Conservation (phyloP, 2,329 filamentous ascomycete genomes). For the Botrytis cinerea region DNA sequence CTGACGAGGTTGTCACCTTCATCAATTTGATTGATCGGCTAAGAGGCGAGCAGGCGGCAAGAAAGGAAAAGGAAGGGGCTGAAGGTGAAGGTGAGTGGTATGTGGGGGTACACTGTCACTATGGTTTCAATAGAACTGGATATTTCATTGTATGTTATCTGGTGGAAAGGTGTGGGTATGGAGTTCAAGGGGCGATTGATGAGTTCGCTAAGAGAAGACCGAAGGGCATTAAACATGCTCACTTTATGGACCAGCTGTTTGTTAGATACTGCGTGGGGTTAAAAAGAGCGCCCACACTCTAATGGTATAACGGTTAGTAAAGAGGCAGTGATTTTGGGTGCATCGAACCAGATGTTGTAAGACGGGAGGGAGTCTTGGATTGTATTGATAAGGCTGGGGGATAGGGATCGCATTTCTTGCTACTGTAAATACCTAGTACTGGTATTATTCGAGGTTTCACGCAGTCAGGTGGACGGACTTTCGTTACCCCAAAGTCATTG, state of each 20-base stretch:
- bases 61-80: constrained; percentile 47
- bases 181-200: constrained; percentile 75
- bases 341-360: not conserved
- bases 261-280: constrained; percentile 65
- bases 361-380: not conserved
- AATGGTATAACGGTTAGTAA: constrained; percentile 21
- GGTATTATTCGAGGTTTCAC: not conserved
- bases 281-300: constrained; percentile 39
- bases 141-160: constrained; percentile 90
- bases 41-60: constrained; percentile 54
- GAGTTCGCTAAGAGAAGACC: constrained; percentile 72
- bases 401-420: not conserved
- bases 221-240: constrained; percentile 84
- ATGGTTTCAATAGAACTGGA: constrained; percentile 88
- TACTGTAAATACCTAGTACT: not conserved
- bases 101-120: constrained; percentile 90
- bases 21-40: constrained; percentile 60
- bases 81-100: constrained; percentile 48
- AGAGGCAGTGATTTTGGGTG: not conserved
- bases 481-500: not conserved
- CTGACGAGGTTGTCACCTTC: constrained; percentile 54
- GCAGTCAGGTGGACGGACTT: not conserved
- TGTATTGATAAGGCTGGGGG: constrained; percentile 1
- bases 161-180: constrained; percentile 75
- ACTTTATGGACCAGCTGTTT: constrained; percentile 83